Evolutionary conservation across 2,329 filamentous ascomycete genomes (phyloP).

Genomic region (Sporothrix pallida): DNA sequence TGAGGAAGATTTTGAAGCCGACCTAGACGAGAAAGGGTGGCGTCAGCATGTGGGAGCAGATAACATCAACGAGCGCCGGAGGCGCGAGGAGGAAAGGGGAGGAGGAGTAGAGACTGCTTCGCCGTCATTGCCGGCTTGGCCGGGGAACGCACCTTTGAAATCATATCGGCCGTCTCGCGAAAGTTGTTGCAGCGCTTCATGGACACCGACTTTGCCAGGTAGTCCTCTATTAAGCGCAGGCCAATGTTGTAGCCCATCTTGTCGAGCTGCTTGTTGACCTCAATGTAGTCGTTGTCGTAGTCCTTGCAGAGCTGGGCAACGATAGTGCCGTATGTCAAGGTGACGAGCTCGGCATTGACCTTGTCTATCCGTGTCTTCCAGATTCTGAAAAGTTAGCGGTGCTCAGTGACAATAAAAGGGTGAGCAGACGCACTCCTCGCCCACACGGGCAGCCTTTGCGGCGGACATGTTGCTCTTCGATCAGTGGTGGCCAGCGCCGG

Average conservation of each 20-base stretch:
- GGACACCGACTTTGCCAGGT: constrained; percentile 91
- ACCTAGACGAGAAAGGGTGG: constrained; percentile 61
- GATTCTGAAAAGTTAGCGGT: constrained; percentile 62
- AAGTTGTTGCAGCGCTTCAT: constrained; percentile 91
- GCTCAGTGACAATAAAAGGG: too few relatives aligned
- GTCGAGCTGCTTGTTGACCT: constrained; percentile 97
- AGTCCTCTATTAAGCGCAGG: constrained; percentile 93
- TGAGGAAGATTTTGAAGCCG: constrained; percentile 98
- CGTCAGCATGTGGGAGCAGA: background rate
- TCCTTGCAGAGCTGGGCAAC: constrained; percentile 96
- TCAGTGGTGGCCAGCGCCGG: background rate
- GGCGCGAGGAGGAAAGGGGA: background rate
- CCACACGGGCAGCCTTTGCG: constrained; percentile 65
- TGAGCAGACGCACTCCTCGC: constrained; percentile 67
- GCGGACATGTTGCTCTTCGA: constrained; percentile 55
- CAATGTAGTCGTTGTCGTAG: constrained; percentile 89
- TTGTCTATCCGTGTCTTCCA: constrained; percentile 98
- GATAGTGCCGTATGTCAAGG: constrained; percentile 95
- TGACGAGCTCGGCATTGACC: constrained; percentile 96
- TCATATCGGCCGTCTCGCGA: constrained; percentile 94
- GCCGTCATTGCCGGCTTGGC: background rate
- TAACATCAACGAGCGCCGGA: too few relatives aligned
- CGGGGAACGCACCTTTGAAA: constrained; percentile 65
- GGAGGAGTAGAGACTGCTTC: background rate
- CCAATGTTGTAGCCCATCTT: constrained; percentile 99